Evolutionary conservation across 1,284 basidiomycete species (phyloP), one percentile per base, ranked within the genome.

Genomic region (Rhodotorula sp.): DNA sequence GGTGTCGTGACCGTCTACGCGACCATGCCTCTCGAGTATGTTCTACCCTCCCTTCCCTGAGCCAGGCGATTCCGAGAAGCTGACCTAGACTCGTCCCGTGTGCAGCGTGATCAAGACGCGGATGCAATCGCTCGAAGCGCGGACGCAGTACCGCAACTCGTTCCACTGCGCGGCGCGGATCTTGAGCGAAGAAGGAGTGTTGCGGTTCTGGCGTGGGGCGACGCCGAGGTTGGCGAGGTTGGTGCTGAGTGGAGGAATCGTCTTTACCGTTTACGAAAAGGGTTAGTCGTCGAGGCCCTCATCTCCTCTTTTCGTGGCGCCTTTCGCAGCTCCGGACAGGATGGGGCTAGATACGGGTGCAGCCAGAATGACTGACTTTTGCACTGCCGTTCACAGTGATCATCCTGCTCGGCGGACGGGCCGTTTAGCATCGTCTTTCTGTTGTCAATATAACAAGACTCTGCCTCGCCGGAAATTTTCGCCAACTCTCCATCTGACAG

Each of bases 101-200:
- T 45, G n/a, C 76, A 95, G 93, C 79, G 94, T 98, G 26, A 87
- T 98, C 82, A 98, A 98, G 83, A 98, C 95, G 18, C 87, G 95
- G 55, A 98, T 99, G 95, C 95, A 99, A 80, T 89, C 91, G 1
- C 85, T 98, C 44, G 86, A 88, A 74, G 95, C 94, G 3, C 85
- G 87, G 26, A 82, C 86, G 55, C 88, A 93, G 75, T 99, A 98
- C 81, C 86, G 87, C 54, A 96, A 95, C 79, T 90, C 94, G 1
- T 90, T 97, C 82, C 93, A 97, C 79, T 98, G 95, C 79, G 92
- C 88, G 6, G 94, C 94, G 79, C 85, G 93, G 56, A 94, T 95
- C 77, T 87, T 92, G 74, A 92, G 88, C 0, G 77, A 77, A 64
- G 78, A 79, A 64, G 78, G 79, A 22, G 63, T 79, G 14, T 64